Conservation (phyloP, 768 basidiomycete species). For the Tubosaeta sp. region DNA sequence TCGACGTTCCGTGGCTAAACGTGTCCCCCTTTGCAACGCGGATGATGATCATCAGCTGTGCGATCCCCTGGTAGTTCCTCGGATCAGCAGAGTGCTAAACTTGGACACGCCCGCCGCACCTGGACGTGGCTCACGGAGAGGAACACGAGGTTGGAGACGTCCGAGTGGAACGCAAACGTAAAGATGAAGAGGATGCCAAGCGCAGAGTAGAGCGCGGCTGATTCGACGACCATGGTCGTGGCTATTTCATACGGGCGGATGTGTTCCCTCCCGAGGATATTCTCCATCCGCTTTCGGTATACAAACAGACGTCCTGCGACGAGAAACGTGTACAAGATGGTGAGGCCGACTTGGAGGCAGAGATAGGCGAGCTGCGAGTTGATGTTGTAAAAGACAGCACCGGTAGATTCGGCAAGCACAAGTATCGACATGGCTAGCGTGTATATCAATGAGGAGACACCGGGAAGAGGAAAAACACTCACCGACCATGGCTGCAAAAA, state of each 20-base stretch:
- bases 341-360: slow-evolving; percentile 27
- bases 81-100: background rate
- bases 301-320: slow-evolving; percentile 27
- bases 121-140: slow-evolving; percentile 30
- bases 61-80: slow-evolving; percentile 25
- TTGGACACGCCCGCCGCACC: slow-evolving; percentile 12
- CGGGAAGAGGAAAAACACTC: background rate
- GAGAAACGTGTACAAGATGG: slow-evolving; percentile 29
- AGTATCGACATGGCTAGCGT: slow-evolving; percentile 14
- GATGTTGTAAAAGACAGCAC: slow-evolving; percentile 16
- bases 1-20: slow-evolving; percentile 3
- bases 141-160: slow-evolving; percentile 33
- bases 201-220: slow-evolving; percentile 27
- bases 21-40: slow-evolving; percentile 32
- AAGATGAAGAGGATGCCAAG: slow-evolving; percentile 31
- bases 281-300: slow-evolving; percentile 14
- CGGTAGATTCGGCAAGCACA: slow-evolving; percentile 10
- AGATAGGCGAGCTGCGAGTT: slow-evolving; percentile 25
- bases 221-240: slow-evolving; percentile 34
- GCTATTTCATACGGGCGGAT: slow-evolving; percentile 25
- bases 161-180: slow-evolving; percentile 20
- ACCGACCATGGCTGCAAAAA: slow-evolving; percentile 15
- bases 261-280: slow-evolving; percentile 13
- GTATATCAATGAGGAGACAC: background rate
- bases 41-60: slow-evolving; percentile 33